Conservation (phyloP, 495 filamentous ascomycete species). For the Elaphomyces granulatus region DNA sequence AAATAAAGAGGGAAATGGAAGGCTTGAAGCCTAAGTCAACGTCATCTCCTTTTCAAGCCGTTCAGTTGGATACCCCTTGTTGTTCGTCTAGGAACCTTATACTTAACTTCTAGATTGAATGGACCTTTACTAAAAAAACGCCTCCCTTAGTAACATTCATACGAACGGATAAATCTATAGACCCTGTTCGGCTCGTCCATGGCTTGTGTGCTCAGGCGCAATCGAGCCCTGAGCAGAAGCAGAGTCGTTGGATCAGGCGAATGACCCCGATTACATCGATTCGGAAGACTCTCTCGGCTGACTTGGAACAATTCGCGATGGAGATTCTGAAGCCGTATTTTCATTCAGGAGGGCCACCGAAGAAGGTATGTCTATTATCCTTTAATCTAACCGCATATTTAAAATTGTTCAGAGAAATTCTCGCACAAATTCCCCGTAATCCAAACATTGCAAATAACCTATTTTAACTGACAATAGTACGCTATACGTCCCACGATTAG, state of each 20-base stretch:
- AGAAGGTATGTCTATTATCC: conserved; percentile 35
- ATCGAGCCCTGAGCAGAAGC: conserved; percentile 36
- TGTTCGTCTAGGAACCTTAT: conserved; percentile 29
- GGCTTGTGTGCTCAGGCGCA: conserved; percentile 55
- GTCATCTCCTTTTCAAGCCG: conserved; percentile 39
- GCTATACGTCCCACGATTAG: conserved; percentile 79
- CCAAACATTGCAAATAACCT: too few relatives aligned
- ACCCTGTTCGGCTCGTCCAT: conserved; percentile 68
- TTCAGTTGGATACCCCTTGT: conserved; percentile 66
- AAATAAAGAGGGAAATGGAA: conserved; percentile 65
- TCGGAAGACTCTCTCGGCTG: conserved; percentile 64
- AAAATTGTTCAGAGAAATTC: too few relatives aligned
- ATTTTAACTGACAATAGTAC: conserved; percentile 39
- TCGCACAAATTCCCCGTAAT: too few relatives aligned
- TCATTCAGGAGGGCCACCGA: conserved; percentile 35
- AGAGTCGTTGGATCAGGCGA: conserved; percentile 63
- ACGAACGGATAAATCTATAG: conserved; percentile 45
- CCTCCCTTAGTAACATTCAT: conserved; percentile 26
- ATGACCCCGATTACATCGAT: conserved; percentile 66
- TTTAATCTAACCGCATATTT: too few relatives aligned
- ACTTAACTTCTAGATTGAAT: conserved; percentile 31
- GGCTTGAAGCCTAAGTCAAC: conserved; percentile 40
- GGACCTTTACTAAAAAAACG: conserved; percentile 4
- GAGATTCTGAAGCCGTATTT: conserved; percentile 63
- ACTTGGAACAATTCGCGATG: conserved; percentile 54